A percentile compares a stretch with the other conserved stretches of the same genome.
These are phyloP conservation scores for Mycocalia duriaeana DNA, from an alignment of 1,284 basidiomycete species.

Conservation along the genomic window DNA sequence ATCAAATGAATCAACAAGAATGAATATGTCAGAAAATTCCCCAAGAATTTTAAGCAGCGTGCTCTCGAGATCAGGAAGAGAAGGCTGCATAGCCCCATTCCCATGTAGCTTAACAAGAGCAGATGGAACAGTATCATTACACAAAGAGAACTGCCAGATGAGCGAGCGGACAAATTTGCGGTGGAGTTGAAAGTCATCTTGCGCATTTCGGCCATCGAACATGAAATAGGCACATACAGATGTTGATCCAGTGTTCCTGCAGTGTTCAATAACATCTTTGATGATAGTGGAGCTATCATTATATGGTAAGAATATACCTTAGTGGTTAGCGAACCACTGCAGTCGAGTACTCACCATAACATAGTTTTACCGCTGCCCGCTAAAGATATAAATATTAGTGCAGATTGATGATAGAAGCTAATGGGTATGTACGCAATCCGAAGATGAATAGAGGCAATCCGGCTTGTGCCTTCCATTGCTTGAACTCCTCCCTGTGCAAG, in stretches of 20 bases:
- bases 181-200: constrained; percentile 1
- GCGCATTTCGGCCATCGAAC: neutral
- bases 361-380: neutral
- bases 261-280: neutral
- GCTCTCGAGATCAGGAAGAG: neutral
- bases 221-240: neutral
- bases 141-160: neutral
- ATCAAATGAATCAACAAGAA: constrained; percentile 2
- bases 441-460: neutral
- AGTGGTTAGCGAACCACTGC: neutral
- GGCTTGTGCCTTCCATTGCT: neutral
- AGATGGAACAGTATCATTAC: neutral
- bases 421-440: neutral
- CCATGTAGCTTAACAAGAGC: neutral
- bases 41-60: neutral
- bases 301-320: neutral
- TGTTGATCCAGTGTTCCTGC: neutral
- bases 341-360: neutral
- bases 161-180: neutral
- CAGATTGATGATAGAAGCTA: neutral
- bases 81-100: neutral
- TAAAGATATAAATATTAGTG: neutral
- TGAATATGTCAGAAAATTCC: neutral
- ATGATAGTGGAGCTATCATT: neutral
- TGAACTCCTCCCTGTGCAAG: neutral